A percentile compares a stretch with the other conserved stretches of the same genome.
phyloP scores from a whole-genome alignment of 2,329 filamentous ascomycete species.

The Colletotrichum aenigma region DNA sequence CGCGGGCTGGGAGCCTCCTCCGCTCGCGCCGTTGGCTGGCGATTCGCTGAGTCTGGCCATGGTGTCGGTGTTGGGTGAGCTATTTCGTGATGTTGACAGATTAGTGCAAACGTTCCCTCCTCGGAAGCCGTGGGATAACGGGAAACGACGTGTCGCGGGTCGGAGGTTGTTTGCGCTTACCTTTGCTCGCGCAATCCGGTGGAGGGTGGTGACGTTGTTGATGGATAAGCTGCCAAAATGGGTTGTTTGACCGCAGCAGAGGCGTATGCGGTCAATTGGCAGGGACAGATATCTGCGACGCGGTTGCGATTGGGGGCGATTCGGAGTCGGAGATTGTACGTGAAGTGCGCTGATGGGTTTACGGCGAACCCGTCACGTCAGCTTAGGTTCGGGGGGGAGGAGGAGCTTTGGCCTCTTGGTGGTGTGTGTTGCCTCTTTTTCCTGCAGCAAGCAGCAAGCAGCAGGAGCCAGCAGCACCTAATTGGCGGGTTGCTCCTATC shows the following conservation, averaged over 20 bases:
- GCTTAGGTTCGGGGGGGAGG: not conserved
- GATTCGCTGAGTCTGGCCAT: constrained; percentile 4
- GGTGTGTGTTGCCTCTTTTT: not conserved
- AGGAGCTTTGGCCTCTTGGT: constrained; percentile 13
- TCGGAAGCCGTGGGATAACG: not conserved
- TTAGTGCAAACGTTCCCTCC: not conserved
- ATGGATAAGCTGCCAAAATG: too few relatives aligned
- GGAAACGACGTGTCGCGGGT: not conserved
- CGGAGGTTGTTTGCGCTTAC: not conserved
- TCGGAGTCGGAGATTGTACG: not conserved
- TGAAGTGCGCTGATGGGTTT: not conserved
- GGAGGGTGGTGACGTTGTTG: not conserved
- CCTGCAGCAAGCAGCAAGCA: not conserved
- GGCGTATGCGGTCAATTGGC: not conserved
- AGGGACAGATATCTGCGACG: not conserved
- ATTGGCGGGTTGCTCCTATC: not conserved
- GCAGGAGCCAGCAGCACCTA: not conserved
- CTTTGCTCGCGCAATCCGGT: not conserved
- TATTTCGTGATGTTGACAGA: not conserved
- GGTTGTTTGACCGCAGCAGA: not conserved
- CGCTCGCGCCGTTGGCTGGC: not conserved
- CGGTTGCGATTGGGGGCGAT: not conserved
- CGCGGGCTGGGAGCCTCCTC: not conserved
- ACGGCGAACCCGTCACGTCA: not conserved
- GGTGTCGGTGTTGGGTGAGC: not conserved